Evolutionary conservation across 768 basidiomycete genomes (phyloP), one percentile per base, ranked within the genome.

Genomic region (Auricularia sp.): DNA sequence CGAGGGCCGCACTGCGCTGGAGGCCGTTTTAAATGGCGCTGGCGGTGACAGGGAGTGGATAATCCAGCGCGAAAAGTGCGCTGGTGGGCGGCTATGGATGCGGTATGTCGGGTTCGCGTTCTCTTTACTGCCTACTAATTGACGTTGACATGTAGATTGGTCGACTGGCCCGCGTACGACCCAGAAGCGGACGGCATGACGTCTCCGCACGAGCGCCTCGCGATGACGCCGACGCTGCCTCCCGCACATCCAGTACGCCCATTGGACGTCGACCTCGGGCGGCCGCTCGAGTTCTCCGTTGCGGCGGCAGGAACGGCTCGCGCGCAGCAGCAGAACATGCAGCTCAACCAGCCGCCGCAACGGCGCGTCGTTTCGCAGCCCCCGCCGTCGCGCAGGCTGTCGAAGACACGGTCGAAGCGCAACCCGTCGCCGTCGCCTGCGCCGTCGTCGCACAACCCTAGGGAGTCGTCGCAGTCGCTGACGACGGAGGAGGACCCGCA

Each of bases 51-150:
- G 45, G 44, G 65, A 65, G 34, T 71, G 69, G 67, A 68, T 67
- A 45, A 54, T 71, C 35, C 66, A 68, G 18, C 61, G 66, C n/a
- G 70, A 68, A 61, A 65, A 65, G 59, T 67, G 67, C 51, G 69
- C 69, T n/a, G 33, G n/a, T 33, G 69, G 69, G 7, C 66, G 62
- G 45, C 24, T 71, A 5, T 71, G 68, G 68, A 39, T 68, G 36
- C 65, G 58, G 68, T 67, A 21, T 18, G 61, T 65, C 16, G 10
- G 18, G 42, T 58, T 44, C 16, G 10, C 24, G 42, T 58, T 44
- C 45, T 10, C 59, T 4, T n/a, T n/a, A n/a, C n/a, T n/a, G n/a
- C n/a, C n/a, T n/a, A n/a, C n/a, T n/a, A n/a, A n/a, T n/a, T n/a
- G n/a, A n/a, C n/a, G n/a, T n/a, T n/a, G n/a, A n/a, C n/a, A n/a